Conservation (phyloP, 345 rosid genomes). For the Salix arbutifolia region DNA sequence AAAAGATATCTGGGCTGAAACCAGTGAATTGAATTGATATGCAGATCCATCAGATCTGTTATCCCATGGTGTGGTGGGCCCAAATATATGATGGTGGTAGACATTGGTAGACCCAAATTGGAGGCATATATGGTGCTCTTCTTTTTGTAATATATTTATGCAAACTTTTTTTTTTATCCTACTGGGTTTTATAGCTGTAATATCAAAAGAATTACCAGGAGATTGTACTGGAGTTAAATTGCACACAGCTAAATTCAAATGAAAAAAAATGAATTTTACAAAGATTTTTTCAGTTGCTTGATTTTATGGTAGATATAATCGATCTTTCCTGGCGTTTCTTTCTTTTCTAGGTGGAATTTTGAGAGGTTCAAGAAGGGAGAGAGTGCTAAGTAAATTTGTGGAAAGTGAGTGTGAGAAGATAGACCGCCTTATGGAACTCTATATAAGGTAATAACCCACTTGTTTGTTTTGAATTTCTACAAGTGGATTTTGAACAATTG, state of each 20-base stretch:
- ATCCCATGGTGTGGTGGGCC: too few relatives aligned
- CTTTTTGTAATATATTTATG: background rate
- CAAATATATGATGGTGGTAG: background rate
- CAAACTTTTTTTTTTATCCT: background rate
- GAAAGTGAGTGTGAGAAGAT: slow-evolving; percentile 97
- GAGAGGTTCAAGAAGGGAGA: slow-evolving; percentile 89
- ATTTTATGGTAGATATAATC: background rate
- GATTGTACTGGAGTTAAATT: background rate
- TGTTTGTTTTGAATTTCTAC: background rate
- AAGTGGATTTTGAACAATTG: background rate
- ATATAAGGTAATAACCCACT: slow-evolving; percentile 48
- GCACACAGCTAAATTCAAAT: background rate
- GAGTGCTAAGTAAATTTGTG: slow-evolving; percentile 82
- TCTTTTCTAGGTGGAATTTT: slow-evolving; percentile 65
- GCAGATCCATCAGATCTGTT: too few relatives aligned
- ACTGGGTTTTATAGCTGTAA: background rate
- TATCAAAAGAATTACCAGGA: background rate
- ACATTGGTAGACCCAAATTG: background rate
- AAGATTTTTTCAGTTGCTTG: background rate
- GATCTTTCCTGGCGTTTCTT: slow-evolving; percentile 6
- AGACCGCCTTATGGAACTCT: slow-evolving; percentile 93
- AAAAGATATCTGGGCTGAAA: background rate
- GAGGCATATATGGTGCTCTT: background rate
- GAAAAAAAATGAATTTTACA: background rate
- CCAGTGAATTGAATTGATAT: background rate